A percentile compares a stretch with the other conserved stretches of the same genome.
These are phyloP conservation scores for Vinca major DNA, from an alignment of 305 asterid species.

Conservation along the genomic window DNA sequence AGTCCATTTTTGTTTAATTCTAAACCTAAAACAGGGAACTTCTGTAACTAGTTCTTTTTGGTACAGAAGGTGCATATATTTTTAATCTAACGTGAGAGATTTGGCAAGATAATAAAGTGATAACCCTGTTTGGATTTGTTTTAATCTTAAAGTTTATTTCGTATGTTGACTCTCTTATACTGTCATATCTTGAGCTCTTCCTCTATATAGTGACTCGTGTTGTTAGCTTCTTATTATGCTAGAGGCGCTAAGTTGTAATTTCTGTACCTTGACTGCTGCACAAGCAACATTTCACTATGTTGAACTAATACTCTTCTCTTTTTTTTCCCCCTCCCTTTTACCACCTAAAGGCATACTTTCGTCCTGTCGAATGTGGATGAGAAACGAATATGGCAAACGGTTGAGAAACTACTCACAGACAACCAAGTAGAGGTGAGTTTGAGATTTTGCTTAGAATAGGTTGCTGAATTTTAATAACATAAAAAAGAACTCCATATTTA, in stretches of 20 bases:
- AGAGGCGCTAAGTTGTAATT: neutral
- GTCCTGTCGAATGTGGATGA: slow-evolving; percentile 58
- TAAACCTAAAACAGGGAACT: neutral
- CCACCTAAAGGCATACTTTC: slow-evolving; percentile 69
- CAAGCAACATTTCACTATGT: slow-evolving; percentile 3
- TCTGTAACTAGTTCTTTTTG: neutral
- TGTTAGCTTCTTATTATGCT: neutral
- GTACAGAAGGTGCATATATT: neutral
- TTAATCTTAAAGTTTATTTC: neutral
- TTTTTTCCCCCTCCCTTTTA: neutral
- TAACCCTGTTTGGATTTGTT: neutral
- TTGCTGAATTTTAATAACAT: slow-evolving; percentile 1
- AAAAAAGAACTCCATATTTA: neutral
- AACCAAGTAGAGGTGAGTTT: slow-evolving; percentile 87
- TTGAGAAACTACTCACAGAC: slow-evolving; percentile 79
- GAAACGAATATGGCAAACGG: slow-evolving; percentile 75
- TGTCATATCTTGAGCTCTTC: neutral
- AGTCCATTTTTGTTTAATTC: neutral
- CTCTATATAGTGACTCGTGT: neutral
- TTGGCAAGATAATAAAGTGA: neutral
- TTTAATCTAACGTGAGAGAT: neutral
- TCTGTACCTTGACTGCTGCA: neutral
- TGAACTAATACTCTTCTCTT: neutral
- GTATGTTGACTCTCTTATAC: neutral
- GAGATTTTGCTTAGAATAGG: neutral